A percentile compares a stretch with the other conserved stretches of the same genome.
Conservation (phyloP, 352 stramenopile genomes). For the Thalassiosira ordinaria region DNA sequence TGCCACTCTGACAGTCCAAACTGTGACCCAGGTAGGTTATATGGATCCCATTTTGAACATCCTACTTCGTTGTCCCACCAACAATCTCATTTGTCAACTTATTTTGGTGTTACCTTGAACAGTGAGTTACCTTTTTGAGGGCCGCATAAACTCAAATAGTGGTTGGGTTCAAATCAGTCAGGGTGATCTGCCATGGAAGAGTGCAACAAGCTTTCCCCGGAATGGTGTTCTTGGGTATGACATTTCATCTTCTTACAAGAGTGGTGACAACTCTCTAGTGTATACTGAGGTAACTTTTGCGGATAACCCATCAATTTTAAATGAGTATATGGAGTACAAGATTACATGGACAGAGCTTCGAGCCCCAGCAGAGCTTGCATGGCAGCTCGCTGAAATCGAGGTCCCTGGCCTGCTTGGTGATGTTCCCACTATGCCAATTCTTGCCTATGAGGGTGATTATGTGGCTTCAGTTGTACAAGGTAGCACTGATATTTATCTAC, state of each 20-base stretch:
- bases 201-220: slow-evolving; percentile 11
- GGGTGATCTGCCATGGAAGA: slow-evolving; percentile 50
- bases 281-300: slow-evolving; percentile 44
- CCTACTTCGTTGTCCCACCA: too few species aligned
- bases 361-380: neutral
- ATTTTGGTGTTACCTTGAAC: too few species aligned
- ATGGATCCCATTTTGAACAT: too few species aligned
- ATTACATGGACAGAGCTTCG: slow-evolving; percentile 48
- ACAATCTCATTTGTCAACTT: too few species aligned
- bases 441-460: slow-evolving; percentile 35
- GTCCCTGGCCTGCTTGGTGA: slow-evolving; percentile 39
- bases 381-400: slow-evolving; percentile 49
- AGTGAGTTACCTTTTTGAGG: slow-evolving; percentile 44
- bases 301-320: slow-evolving; percentile 21
- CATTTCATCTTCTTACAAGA: slow-evolving; percentile 38
- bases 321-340: slow-evolving; percentile 52
- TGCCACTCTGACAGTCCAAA: too few species aligned
- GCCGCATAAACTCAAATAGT: slow-evolving; percentile 9
- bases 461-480: slow-evolving; percentile 25
- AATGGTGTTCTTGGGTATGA: slow-evolving; percentile 21
- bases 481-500: slow-evolving; percentile 5
- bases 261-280: slow-evolving; percentile 25
- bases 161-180: slow-evolving; percentile 42
- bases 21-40: too few species aligned
- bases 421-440: slow-evolving; percentile 6